Percentiles rank a stretch among this genome's conserved stretches.
These are phyloP conservation scores for Mycena metata DNA, from an alignment of 768 basidiomycete genomes.

Conservation along the genomic window DNA sequence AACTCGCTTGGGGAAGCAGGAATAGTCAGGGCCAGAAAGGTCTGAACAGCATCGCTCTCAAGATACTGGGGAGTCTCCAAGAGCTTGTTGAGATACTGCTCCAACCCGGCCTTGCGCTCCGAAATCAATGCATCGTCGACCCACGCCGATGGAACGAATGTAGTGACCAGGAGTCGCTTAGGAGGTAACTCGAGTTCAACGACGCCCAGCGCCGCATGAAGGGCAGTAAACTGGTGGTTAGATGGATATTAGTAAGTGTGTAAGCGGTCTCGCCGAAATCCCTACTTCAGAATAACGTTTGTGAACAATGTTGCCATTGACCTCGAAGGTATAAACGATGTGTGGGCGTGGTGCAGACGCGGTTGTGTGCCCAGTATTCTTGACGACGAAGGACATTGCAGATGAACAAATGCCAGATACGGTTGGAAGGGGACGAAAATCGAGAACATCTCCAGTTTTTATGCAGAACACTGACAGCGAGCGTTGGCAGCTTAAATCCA, in stretches of 20 bases:
- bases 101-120: constrained; percentile 59
- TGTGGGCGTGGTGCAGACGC: constrained; percentile 36
- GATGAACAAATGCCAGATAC: no score
- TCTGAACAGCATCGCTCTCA: constrained; percentile 45
- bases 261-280: not conserved
- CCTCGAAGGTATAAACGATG: constrained; percentile 33
- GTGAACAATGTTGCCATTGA: constrained; percentile 32
- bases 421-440: no score
- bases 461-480: no score
- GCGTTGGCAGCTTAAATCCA: no score
- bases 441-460: no score
- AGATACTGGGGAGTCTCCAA: constrained; percentile 47
- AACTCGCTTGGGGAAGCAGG: constrained; percentile 27
- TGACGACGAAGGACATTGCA: constrained; percentile 26
- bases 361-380: constrained; percentile 34
- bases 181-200: constrained; percentile 51
- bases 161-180: constrained; percentile 57
- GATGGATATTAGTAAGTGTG: no score
- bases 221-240: constrained; percentile 50
- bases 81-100: constrained; percentile 53
- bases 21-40: constrained; percentile 48
- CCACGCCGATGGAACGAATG: constrained; percentile 62
- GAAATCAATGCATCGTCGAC: constrained; percentile 59
- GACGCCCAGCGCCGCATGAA: constrained; percentile 46
- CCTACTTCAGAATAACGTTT: constrained; percentile 62